Base-by-base conservation (phyloP, 2,329 filamentous ascomycete species). In the Epichloe festucae region DNA sequence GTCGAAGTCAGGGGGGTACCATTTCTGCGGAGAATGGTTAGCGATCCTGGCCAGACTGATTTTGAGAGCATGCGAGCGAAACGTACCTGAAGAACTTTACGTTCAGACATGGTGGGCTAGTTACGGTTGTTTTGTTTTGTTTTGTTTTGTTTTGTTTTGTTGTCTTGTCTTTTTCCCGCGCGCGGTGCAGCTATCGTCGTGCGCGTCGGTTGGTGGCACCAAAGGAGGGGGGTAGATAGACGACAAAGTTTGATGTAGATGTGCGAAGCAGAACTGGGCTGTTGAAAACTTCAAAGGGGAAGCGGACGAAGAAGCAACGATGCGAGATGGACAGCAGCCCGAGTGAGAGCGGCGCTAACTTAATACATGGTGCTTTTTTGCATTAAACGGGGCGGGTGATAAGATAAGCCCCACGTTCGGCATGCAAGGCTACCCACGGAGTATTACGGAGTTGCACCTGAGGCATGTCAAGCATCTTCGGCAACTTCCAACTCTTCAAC, bases 1-100 rank as follows among this genome's bases (percentile, higher is more conserved):
- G 68, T 98, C 93, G 69, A 97, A 98, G 67, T 97, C 89, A 73
- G 69, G 86, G 79, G 80, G 79, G 79, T 77, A 82, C 66, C 79
- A 80, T 64, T 80, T 79, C 56, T 72, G 15, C 27, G 27, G 8
- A 31, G 27, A 8, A 31, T 11, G 8, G 27, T 31, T 31, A 11
- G 27, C 27, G 27, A 31, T 31, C 27, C 17, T 35, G 23, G 11
- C 10, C 19, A 31, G 23, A n/a, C 17, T 40, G 15, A 43, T 1
- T 23, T 23, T 15, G 12, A 14, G 11, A 7, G 23, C 17, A 36
- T 12, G 11, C 27, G 27, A 6, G 7, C 5, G 15, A 46, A 8
- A 46, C 56, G 17, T 56, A 62, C 61, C 59, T 66, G 61, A 69
- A 89, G 75, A 47, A 91, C 87, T 71, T 93, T 93, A 62, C 87